Evolutionary conservation across 1,284 basidiomycete genomes (phyloP).

Genomic region (Ceratobasidium papillatum): DNA sequence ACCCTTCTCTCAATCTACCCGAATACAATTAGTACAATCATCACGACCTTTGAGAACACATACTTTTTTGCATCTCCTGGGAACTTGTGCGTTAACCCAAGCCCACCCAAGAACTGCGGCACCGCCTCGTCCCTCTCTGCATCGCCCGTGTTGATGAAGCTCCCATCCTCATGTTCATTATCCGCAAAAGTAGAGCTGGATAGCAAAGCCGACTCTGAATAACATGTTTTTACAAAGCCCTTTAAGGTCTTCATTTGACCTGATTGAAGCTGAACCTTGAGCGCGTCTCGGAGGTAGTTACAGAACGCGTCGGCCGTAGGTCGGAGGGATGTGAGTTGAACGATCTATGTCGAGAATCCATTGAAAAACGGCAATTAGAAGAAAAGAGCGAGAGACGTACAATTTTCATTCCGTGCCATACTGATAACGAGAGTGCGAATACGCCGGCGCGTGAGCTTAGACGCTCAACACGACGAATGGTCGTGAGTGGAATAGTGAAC

Average conservation of each 20-base stretch:
- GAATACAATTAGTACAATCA: conserved; percentile 1
- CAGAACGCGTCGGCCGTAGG: conserved; percentile 97
- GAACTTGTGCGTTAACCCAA: conserved; percentile 89
- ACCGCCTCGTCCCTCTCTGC: conserved; percentile 62
- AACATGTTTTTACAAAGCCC: conserved; percentile 89
- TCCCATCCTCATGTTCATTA: conserved; percentile 72
- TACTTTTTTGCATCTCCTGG: conserved; percentile 94
- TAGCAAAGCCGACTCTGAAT: conserved; percentile 88
- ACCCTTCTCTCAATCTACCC: conserved; percentile 87
- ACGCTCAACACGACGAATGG: conserved; percentile 94
- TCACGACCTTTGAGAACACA: conserved; percentile 47
- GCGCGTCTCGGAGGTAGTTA: conserved; percentile 83
- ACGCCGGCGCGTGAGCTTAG: conserved; percentile 91
- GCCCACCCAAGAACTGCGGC: conserved; percentile 79
- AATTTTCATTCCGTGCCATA: conserved; percentile 96
- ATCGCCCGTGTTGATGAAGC: conserved; percentile 56
- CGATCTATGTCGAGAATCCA: conserved; percentile 64
- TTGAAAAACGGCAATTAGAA: not conserved
- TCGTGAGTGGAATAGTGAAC: conserved; percentile 92
- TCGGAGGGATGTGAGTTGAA: conserved; percentile 95
- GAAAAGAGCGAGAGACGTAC: conserved; percentile 61
- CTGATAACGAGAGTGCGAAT: conserved; percentile 91
- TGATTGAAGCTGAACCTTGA: conserved; percentile 86
- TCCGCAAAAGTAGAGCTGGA: conserved; percentile 62
- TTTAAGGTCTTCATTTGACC: conserved; percentile 96